These are phyloP conservation scores for Aphanomyces astaci DNA, from an alignment of 352 stramenopile species.

Conservation along the genomic window DNA sequence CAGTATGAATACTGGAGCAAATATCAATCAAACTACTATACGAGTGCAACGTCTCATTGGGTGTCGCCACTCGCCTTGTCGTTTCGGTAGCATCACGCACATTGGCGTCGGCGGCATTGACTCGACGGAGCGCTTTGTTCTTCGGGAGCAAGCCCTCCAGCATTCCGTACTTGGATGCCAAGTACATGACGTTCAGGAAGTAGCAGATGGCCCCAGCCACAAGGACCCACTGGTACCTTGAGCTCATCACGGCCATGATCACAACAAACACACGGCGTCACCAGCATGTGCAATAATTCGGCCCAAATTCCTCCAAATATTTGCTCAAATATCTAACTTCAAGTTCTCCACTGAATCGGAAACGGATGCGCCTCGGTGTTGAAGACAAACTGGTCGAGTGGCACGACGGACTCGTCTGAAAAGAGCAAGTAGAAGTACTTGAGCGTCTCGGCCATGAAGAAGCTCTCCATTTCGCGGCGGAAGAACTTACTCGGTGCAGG, in stretches of 20 bases:
- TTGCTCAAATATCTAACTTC: no score
- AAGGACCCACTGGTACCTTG: slow-evolving; percentile 8
- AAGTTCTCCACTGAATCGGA: slow-evolving; percentile 32
- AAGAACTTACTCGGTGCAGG: slow-evolving; percentile 26
- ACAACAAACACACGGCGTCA: no score
- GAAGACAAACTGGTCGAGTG: slow-evolving; percentile 73
- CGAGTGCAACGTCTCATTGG: no score
- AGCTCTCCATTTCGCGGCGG: slow-evolving; percentile 71
- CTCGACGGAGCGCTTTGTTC: background rate
- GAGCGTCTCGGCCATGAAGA: slow-evolving; percentile 88
- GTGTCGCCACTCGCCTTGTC: no score
- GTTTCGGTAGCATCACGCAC: background rate
- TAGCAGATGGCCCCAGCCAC: background rate
- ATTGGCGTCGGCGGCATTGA: background rate
- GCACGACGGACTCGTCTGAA: slow-evolving; percentile 53
- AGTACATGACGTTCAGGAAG: slow-evolving; percentile 18
- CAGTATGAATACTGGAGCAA: no score
- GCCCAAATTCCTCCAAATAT: no score
- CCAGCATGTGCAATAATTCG: no score
- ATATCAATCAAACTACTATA: no score
- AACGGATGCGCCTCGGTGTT: slow-evolving; percentile 83
- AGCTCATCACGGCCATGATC: background rate
- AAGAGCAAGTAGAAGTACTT: slow-evolving; percentile 91
- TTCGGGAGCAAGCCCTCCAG: background rate
- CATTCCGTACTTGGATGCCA: slow-evolving; percentile 3